phyloP scores from a whole-genome alignment of 164 flowering plant genomes.

The Chimonanthus praecox region DNA sequence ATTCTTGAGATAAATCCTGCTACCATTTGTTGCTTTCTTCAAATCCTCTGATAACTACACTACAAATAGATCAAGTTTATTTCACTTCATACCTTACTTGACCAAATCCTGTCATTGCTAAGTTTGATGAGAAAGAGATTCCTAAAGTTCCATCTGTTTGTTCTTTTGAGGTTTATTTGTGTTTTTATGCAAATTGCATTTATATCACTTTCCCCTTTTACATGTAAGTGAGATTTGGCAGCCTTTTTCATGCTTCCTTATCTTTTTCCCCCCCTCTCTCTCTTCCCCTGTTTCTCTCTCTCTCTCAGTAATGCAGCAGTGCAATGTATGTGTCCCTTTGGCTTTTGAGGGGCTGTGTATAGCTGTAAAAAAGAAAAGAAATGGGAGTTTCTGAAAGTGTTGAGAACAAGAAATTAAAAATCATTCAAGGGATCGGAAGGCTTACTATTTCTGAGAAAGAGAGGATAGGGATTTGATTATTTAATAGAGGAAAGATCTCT shows the following conservation, averaged over 20 bases:
- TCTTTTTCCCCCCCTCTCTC: neutral
- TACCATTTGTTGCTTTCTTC: neutral
- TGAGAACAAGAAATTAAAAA: neutral
- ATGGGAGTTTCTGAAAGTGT: neutral
- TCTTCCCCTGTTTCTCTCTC: neutral
- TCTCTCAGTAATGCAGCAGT: neutral
- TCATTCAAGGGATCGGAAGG: neutral
- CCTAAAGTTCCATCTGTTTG: neutral
- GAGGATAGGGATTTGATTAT: neutral
- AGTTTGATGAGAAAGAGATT: neutral
- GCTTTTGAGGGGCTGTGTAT: slow-evolving; percentile 2
- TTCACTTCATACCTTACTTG: neutral
- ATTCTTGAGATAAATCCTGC: neutral
- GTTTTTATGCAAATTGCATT: neutral
- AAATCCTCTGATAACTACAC: neutral
- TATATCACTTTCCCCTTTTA: neutral
- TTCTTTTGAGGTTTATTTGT: neutral
- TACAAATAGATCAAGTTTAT: neutral
- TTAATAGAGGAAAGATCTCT: neutral
- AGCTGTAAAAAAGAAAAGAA: slow-evolving; percentile 1
- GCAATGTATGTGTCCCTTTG: neutral
- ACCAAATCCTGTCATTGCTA: neutral
- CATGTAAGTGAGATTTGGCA: neutral
- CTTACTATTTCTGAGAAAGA: slow-evolving; percentile 1
- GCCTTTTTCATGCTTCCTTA: neutral